Percentiles rank a stretch among this genome's conserved stretches.
phyloP scores from a whole-genome alignment of 257 asterid genomes.

The Datura wrightii region DNA sequence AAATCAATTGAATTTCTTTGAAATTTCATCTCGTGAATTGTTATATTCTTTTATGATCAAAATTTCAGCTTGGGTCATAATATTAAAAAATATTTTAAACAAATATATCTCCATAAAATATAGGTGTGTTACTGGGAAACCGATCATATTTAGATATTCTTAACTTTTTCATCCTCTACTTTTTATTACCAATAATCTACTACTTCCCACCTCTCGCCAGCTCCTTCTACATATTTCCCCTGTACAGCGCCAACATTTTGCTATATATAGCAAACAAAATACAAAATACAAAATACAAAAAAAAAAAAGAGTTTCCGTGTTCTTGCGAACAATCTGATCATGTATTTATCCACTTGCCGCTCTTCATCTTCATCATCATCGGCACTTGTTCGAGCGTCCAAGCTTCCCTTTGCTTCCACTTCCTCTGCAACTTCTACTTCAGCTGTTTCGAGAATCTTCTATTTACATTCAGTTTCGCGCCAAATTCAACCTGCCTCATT shows the following conservation, averaged over 20 bases:
- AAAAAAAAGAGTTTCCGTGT: background rate
- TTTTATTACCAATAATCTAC: too few relatives aligned
- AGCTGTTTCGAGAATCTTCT: conserved; percentile 32
- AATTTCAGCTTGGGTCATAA: too few relatives aligned
- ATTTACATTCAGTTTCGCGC: conserved; percentile 24
- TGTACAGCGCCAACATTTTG: background rate
- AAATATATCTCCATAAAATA: too few relatives aligned
- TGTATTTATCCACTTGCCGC: conserved; percentile 57
- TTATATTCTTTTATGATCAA: too few relatives aligned
- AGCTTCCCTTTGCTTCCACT: conserved; percentile 53
- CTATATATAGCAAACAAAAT: background rate
- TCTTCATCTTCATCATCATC: conserved; percentile 50
- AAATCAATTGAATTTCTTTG: too few relatives aligned
- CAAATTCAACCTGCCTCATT: conserved; percentile 37
- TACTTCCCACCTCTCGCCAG: background rate
- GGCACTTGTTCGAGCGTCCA: conserved; percentile 52
- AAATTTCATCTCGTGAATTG: too few relatives aligned
- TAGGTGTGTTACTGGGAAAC: too few relatives aligned
- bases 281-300: background rate
- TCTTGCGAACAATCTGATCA: conserved; percentile 23
- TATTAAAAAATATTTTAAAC: too few relatives aligned
- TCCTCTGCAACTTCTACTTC: conserved; percentile 39
- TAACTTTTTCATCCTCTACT: too few relatives aligned
- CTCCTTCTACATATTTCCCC: conserved; percentile 14
- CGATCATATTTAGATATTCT: too few relatives aligned